Conservation (phyloP, 2,329 filamentous ascomycete genomes). For the Herpotrichia juniperi region DNA sequence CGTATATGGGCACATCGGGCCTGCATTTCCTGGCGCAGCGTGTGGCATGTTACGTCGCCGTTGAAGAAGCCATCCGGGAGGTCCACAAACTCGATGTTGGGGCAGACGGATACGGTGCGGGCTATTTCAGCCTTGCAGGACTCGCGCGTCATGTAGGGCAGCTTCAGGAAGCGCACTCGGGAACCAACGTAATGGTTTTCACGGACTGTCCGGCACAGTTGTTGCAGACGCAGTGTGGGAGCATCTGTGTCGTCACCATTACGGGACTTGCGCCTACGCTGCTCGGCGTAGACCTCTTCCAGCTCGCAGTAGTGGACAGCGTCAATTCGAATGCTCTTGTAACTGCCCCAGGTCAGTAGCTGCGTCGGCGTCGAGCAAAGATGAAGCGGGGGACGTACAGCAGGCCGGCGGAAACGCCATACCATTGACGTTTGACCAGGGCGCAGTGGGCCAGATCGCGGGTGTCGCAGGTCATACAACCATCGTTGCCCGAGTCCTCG, state of each 20-base stretch:
- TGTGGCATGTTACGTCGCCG: conserved; percentile 76
- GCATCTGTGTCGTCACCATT: conserved; percentile 83
- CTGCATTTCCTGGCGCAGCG: conserved; percentile 83
- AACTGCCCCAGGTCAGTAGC: conserved; percentile 58
- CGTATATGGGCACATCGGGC: conserved; percentile 81
- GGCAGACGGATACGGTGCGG: conserved; percentile 81
- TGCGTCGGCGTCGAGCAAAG: conserved; percentile 1
- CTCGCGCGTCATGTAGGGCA: conserved; percentile 94
- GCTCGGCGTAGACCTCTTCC: conserved; percentile 80
- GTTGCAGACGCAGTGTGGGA: conserved; percentile 73
- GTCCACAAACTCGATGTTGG: conserved; percentile 87
- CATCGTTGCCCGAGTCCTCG: conserved; percentile 78
- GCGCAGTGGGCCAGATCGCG: conserved; percentile 84
- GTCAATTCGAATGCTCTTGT: conserved; percentile 90
- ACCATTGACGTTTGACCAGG: conserved; percentile 76
- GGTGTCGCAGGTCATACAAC: conserved; percentile 92
- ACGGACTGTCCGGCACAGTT: conserved; percentile 82
- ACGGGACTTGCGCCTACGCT: conserved; percentile 60
- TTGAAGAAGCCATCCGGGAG: conserved; percentile 86
- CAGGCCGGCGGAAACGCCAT: conserved; percentile 59
- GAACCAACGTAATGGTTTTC: conserved; percentile 74
- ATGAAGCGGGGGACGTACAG: conserved; percentile 56
- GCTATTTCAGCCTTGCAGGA: conserved; percentile 84
- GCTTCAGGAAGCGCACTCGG: conserved; percentile 79
- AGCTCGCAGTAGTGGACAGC: conserved; percentile 92